Conservation (phyloP, 2,329 filamentous ascomycete species). For the Coleophoma eucalyptorum region DNA sequence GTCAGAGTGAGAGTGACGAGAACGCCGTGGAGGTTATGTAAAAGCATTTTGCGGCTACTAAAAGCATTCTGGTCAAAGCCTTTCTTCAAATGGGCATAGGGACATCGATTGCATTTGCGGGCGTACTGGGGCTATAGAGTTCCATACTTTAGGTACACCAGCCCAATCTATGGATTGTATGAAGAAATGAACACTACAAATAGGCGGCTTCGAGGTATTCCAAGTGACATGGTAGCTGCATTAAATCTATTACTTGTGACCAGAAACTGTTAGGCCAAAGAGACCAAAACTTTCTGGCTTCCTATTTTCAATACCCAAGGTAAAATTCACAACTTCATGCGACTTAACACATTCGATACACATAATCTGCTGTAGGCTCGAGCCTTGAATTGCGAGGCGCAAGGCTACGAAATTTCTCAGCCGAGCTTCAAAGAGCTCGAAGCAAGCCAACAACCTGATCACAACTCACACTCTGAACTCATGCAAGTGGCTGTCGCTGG, state of each 20-base stretch:
- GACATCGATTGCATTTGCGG: constrained; percentile 23
- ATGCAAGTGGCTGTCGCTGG: not conserved
- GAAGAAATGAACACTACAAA: not conserved
- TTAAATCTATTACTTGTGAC: too few relatives aligned
- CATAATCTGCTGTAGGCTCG: too few relatives aligned
- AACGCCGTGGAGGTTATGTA: constrained; percentile 59
- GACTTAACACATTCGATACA: too few relatives aligned
- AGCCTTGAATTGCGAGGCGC: not conserved
- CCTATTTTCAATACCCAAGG: too few relatives aligned
- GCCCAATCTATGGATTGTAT: not conserved
- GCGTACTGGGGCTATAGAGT: constrained; percentile 19
- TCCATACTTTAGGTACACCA: constrained; percentile 2
- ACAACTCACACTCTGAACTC: too few relatives aligned
- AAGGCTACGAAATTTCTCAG: not conserved
- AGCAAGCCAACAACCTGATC: not conserved
- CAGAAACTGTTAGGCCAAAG: too few relatives aligned
- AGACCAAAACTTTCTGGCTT: too few relatives aligned
- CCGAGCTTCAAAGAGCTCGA: not conserved
- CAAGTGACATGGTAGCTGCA: too few relatives aligned
- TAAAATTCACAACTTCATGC: too few relatives aligned
- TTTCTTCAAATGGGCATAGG: not conserved
- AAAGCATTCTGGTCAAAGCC: constrained; percentile 20
- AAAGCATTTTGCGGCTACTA: constrained; percentile 15
- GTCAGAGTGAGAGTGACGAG: constrained; percentile 92
- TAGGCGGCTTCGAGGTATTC: too few relatives aligned